Conservation (phyloP, 495 filamentous ascomycete genomes). For the Gamarada debralockiae region DNA sequence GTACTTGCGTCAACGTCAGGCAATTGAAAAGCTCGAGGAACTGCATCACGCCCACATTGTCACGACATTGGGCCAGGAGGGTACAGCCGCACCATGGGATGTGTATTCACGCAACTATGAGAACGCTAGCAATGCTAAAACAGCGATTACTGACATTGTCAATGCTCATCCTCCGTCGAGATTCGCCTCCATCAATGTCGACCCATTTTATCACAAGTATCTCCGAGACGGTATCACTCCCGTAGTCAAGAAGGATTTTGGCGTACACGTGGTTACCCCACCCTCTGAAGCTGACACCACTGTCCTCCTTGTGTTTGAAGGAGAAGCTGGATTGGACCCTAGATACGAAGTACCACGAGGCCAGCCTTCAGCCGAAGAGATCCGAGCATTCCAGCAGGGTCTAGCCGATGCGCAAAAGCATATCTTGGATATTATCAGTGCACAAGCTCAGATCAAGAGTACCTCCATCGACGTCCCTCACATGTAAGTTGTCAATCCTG, state of each 20-base stretch:
- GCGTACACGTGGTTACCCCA: conserved; percentile 76
- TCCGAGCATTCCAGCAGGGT: conserved; percentile 61
- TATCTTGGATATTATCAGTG: conserved; percentile 63
- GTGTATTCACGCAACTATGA: conserved; percentile 81
- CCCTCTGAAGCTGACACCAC: conserved; percentile 50
- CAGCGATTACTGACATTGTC: conserved; percentile 76
- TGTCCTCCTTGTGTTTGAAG: conserved; percentile 85
- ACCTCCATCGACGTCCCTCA: conserved; percentile 63
- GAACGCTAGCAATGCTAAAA: conserved; percentile 73
- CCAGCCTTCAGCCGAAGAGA: conserved; percentile 51
- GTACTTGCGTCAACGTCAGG: conserved; percentile 73
- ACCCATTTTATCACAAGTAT: conserved; percentile 84
- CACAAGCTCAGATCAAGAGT: conserved; percentile 65
- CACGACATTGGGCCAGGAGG: conserved; percentile 56
- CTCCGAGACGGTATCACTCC: conserved; percentile 59
- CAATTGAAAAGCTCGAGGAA: conserved; percentile 73
- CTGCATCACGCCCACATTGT: conserved; percentile 77
- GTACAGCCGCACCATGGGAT: conserved; percentile 71
- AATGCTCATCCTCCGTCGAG: conserved; percentile 75
- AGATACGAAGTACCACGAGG: conserved; percentile 63
- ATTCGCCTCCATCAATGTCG: conserved; percentile 63
- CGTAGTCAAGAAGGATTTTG: conserved; percentile 65
- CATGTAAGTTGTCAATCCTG: conserved; percentile 49
- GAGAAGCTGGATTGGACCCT: conserved; percentile 46
- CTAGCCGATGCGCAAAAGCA: conserved; percentile 70